Percentiles rank a stretch among this genome's conserved stretches.
Conservation (phyloP, 2,329 filamentous ascomycete species). For the Lecanicillium sp. region DNA sequence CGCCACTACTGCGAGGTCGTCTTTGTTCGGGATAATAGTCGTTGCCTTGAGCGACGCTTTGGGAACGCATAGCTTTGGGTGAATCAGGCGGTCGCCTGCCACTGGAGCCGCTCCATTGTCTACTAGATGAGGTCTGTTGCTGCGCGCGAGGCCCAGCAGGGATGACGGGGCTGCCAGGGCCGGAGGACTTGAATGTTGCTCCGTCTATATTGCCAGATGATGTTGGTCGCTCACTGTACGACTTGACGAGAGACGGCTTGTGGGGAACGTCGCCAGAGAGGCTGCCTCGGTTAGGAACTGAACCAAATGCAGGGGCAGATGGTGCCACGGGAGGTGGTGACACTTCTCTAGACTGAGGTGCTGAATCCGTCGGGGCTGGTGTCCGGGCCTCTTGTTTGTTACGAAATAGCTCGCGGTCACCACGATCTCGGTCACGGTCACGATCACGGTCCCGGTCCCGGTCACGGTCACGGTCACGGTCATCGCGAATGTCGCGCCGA, state of each 20-base stretch:
- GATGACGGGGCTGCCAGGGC: constrained; percentile 39
- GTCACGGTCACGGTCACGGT: too few relatives aligned
- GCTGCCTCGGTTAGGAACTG: constrained; percentile 39
- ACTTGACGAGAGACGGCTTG: constrained; percentile 39
- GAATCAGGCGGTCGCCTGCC: constrained; percentile 44
- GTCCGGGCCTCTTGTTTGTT: constrained; percentile 41
- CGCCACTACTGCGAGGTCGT: constrained; percentile 45
- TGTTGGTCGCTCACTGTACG: constrained; percentile 12
- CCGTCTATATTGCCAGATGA: constrained; percentile 7
- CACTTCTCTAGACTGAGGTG: constrained; percentile 38
- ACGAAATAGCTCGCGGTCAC: constrained; percentile 37
- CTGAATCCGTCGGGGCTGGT: constrained; percentile 38
- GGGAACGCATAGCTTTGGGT: constrained; percentile 41
- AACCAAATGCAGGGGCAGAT: constrained; percentile 49
- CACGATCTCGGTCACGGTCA: constrained; percentile 37
- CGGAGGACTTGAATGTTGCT: constrained; percentile 31
- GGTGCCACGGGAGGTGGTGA: constrained; percentile 50
- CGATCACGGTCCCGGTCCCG: too few relatives aligned
- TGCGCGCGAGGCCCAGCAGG: constrained; percentile 47
- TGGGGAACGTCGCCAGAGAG: constrained; percentile 23
- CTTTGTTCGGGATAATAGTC: constrained; percentile 30
- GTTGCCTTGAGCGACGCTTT: constrained; percentile 36
- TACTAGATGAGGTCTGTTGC: constrained; percentile 40
- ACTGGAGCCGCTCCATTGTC: constrained; percentile 51
- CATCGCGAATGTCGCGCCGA: constrained; percentile 37